phyloP scores from a whole-genome alignment of 768 basidiomycete species.

The Fomitopsis serialis region DNA sequence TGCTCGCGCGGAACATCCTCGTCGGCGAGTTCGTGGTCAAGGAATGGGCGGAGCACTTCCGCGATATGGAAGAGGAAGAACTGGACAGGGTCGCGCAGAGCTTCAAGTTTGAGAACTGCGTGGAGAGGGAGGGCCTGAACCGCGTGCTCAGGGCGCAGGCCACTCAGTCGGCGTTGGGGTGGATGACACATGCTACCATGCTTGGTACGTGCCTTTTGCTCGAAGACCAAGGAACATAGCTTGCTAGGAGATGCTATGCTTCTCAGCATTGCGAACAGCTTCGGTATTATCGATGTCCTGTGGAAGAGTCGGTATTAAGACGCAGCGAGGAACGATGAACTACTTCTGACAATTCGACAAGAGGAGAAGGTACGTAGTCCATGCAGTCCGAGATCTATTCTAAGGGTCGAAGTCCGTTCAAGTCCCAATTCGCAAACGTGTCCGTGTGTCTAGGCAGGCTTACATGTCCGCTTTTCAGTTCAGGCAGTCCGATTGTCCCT shows the following conservation, averaged over 20 bases:
- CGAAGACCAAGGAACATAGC: too few species aligned
- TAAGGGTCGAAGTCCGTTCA: not conserved
- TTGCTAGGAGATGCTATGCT: too few species aligned
- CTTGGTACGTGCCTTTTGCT: not conserved
- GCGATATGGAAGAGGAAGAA: conserved; percentile 51
- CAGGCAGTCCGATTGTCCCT: not conserved
- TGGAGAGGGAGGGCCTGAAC: conserved; percentile 57
- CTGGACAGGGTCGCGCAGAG: conserved; percentile 71
- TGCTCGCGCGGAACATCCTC: conserved; percentile 62
- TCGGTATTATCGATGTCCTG: too few species aligned
- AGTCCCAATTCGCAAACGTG: not conserved
- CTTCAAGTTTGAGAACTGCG: conserved; percentile 67
- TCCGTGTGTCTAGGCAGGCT: not conserved
- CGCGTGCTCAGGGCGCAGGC: conserved; percentile 22
- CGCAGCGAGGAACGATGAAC: too few species aligned
- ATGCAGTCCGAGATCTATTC: not conserved
- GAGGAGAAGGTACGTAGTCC: not conserved
- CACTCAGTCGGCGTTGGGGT: not conserved
- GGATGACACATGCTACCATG: not conserved
- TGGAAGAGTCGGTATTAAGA: too few species aligned
- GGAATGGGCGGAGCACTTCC: conserved; percentile 71
- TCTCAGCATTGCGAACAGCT: too few species aligned
- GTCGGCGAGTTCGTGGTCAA: conserved; percentile 65
- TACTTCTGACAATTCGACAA: too few species aligned
- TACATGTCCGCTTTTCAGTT: not conserved